A percentile compares a stretch with the other conserved stretches of the same genome.
Evolutionary conservation across 192 early-diverging fungal species (phyloP).

Genomic region (Linnemannia hyalina): DNA sequence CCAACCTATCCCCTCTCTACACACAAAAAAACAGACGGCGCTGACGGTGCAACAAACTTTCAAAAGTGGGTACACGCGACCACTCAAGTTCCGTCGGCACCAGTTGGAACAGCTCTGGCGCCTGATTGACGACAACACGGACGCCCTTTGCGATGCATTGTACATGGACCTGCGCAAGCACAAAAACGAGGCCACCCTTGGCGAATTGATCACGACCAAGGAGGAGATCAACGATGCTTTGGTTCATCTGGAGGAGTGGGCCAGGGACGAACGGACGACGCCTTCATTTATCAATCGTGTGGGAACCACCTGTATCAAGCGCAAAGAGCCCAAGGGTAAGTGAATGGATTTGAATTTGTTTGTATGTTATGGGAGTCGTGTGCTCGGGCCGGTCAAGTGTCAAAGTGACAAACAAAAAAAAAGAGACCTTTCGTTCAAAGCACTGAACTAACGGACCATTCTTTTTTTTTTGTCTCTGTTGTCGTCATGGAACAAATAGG

Average conservation of each 20-base stretch:
- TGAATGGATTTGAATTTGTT: not conserved
- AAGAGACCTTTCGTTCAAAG: slow-evolving; percentile 13
- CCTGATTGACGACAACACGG: slow-evolving; percentile 71
- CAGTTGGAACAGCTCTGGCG: slow-evolving; percentile 73
- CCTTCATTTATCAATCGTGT: slow-evolving; percentile 60
- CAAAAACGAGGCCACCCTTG: slow-evolving; percentile 63
- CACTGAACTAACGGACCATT: slow-evolving; percentile 74
- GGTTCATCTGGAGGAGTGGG: slow-evolving; percentile 70
- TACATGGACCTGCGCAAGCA: slow-evolving; percentile 71
- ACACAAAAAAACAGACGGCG: slow-evolving; percentile 20
- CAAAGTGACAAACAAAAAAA: not conserved
- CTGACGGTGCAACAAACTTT: slow-evolving; percentile 35
- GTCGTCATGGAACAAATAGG: slow-evolving; percentile 60
- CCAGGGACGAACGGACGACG: slow-evolving; percentile 58
- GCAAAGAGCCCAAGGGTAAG: slow-evolving; percentile 82
- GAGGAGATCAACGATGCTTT: slow-evolving; percentile 59
- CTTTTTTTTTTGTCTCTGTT: slow-evolving; percentile 68
- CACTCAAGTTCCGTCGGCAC: slow-evolving; percentile 61
- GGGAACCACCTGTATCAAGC: slow-evolving; percentile 61
- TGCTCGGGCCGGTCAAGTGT: not conserved
- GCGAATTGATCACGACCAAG: slow-evolving; percentile 64
- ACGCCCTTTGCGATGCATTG: slow-evolving; percentile 65
- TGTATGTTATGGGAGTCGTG: not conserved
- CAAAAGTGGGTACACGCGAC: slow-evolving; percentile 44
- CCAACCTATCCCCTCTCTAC: not conserved